A percentile compares a stretch with the other conserved stretches of the same genome.
Conservation (phyloP, 1,284 basidiomycete genomes). For the Sporisorium sorghi region DNA sequence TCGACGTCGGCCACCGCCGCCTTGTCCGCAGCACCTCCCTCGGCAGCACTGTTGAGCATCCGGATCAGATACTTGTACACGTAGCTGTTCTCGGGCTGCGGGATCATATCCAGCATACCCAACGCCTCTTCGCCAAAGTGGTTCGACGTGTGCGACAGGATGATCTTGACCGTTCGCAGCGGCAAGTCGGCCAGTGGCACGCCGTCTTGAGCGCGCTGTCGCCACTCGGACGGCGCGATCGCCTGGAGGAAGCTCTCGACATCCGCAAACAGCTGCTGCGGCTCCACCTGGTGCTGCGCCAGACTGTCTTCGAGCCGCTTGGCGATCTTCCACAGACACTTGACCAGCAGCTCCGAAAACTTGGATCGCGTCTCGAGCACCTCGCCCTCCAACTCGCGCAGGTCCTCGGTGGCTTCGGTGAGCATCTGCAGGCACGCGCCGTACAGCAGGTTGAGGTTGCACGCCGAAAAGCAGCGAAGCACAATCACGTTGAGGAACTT, state of each 20-base stretch:
- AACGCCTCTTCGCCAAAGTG: constrained; percentile 60
- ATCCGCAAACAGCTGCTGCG: constrained; percentile 89
- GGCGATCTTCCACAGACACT: constrained; percentile 98
- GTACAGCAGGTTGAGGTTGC: constrained; percentile 90
- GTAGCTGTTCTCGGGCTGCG: constrained; percentile 61
- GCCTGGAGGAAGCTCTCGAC: constrained; percentile 94
- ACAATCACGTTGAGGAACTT: constrained; percentile 99
- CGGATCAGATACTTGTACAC: constrained; percentile 66
- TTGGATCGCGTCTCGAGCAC: constrained; percentile 74
- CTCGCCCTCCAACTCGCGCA: constrained; percentile 74
- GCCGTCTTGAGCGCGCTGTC: constrained; percentile 85
- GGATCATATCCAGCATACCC: constrained; percentile 58
- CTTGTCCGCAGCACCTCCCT: constrained; percentile 31
- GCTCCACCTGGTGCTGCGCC: constrained; percentile 81
- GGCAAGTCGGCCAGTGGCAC: constrained; percentile 97
- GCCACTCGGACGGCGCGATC: constrained; percentile 95
- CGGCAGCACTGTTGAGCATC: constrained; percentile 55
- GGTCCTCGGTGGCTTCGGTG: constrained; percentile 84
- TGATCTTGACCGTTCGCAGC: constrained; percentile 86
- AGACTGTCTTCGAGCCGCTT: constrained; percentile 93
- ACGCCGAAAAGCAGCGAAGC: constrained; percentile 89
- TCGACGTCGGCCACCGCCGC: constrained; percentile 34
- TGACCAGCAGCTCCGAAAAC: constrained; percentile 94
- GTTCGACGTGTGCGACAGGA: constrained; percentile 70
- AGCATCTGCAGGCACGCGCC: constrained; percentile 85